phyloP scores from a whole-genome alignment of 2,329 filamentous ascomycete genomes.

The Colletotrichum abscissum region DNA sequence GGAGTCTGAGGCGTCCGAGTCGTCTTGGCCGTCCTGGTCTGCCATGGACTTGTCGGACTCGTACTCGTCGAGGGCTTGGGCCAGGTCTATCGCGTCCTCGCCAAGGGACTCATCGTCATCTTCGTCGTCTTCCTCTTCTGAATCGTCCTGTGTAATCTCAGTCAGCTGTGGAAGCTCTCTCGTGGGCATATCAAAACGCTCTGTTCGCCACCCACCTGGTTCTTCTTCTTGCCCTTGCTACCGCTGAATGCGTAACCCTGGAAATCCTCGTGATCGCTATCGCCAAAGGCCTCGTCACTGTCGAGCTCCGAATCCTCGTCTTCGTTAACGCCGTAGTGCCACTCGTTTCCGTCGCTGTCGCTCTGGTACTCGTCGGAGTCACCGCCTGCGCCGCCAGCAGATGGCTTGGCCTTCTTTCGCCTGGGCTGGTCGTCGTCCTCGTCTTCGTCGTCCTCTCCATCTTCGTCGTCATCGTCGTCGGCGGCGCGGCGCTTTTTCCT shows the following conservation, averaged over 20 bases:
- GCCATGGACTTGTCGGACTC: conserved; percentile 60
- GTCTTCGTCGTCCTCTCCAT: conserved; percentile 57
- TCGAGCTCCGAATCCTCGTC: conserved; percentile 74
- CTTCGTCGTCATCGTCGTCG: conserved; percentile 40
- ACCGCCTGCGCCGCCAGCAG: conserved; percentile 58
- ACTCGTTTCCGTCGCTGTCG: conserved; percentile 88
- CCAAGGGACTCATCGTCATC: conserved; percentile 70
- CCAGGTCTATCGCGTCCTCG: conserved; percentile 69
- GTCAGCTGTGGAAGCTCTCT: conserved; percentile 52
- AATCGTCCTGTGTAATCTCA: conserved; percentile 63
- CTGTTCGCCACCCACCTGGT: conserved; percentile 35
- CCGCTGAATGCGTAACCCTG: conserved; percentile 74
- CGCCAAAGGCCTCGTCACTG: conserved; percentile 84
- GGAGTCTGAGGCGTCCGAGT: conserved; percentile 55
- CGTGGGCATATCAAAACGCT: neutral
- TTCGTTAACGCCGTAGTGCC: conserved; percentile 76
- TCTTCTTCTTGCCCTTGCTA: conserved; percentile 50
- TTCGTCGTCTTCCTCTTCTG: conserved; percentile 65
- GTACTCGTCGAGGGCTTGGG: conserved; percentile 66
- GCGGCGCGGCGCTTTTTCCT: conserved; percentile 35
- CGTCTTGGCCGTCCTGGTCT: conserved; percentile 45
- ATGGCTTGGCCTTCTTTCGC: conserved; percentile 55
- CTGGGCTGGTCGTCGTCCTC: conserved; percentile 64
- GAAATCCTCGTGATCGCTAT: conserved; percentile 88
- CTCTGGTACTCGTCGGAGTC: conserved; percentile 78